Base-by-base conservation (phyloP, 2,329 filamentous ascomycete species). In the Monilinia fructicola region DNA sequence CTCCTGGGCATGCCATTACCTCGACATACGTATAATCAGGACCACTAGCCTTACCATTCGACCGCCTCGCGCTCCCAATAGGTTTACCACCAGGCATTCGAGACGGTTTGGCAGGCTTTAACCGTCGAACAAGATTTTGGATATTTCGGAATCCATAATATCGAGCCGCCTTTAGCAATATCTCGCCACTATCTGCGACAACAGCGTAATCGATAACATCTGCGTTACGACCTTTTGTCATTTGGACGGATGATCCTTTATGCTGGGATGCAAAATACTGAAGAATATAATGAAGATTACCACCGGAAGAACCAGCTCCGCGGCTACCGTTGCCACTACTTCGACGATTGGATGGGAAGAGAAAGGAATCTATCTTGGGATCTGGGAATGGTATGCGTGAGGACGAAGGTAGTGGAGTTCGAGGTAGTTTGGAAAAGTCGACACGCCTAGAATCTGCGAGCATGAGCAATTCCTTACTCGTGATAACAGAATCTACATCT, bases 141-240 rank as follows among this genome's bases (percentile, higher is more conserved):
- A 99, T 99, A 75, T 99, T 99, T 63, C 95, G 86, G 82, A 99
- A 99, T 7, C 95, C 95, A 77, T 99, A 99, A 78, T 94, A 99
- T 62, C 95, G 88, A 4, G 94, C 94, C 26, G 92, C 90, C 76
- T 87, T 91, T 79, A 96, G 87, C 2, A 96, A 77, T 3, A 83
- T 79, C 69, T 87, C 80, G 12, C 84, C 84, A 3, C 81, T 75
- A 61, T 79, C 80, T 18, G 85, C 84, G 1, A 85, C 79, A 28
- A 97, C 83, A 2, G 84, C 82, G 76, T 95, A 97, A 74, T 98
- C 95, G 38, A 93, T 84, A 0, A 98, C 94, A 76, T 99, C 95
- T 38, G 88, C 86, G 75, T 99, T 99, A 52, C 95, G 87, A 48
- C 95, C 95, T 48, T 90, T 87, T 40, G 85, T 84, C 6, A 87